Conservation (phyloP, 1,139 yeast species). For the Debaryomyces subglobosus region DNA sequence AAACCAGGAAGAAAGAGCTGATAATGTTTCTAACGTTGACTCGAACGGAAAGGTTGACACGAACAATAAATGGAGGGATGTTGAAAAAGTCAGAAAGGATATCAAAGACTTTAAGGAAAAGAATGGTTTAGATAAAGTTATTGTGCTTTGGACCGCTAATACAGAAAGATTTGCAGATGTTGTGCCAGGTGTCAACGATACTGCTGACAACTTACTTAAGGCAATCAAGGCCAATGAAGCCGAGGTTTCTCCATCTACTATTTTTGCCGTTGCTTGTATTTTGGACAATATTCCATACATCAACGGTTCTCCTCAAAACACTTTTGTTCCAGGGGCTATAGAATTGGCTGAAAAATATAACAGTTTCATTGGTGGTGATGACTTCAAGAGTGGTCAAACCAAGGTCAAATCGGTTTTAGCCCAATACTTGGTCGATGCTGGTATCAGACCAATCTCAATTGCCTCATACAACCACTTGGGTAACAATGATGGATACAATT, state of each 20-base stretch:
- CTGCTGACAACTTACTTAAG: slow-evolving; percentile 75
- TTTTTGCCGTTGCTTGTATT: slow-evolving; percentile 91
- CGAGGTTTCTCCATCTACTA: slow-evolving; percentile 88
- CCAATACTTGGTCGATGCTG: slow-evolving; percentile 95
- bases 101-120: slow-evolving; percentile 75
- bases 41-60: slow-evolving; percentile 53
- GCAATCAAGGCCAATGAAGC: slow-evolving; percentile 77
- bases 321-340: slow-evolving; percentile 93
- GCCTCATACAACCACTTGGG: slow-evolving; percentile 97
- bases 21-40: slow-evolving; percentile 72
- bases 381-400: slow-evolving; percentile 96
- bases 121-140: slow-evolving; percentile 80
- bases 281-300: slow-evolving; percentile 87
- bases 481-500: slow-evolving; percentile 92
- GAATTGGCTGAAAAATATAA: slow-evolving; percentile 81
- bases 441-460: slow-evolving; percentile 90
- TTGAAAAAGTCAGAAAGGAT: slow-evolving; percentile 82
- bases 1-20: slow-evolving; percentile 90
- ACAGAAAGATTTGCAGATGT: slow-evolving; percentile 91
- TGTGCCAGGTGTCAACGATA: slow-evolving; percentile 81
- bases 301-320: slow-evolving; percentile 97
- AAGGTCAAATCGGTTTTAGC: slow-evolving; percentile 94
- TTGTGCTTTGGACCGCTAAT: slow-evolving; percentile 96
- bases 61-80: slow-evolving; percentile 84
- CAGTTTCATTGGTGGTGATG: slow-evolving; percentile 93